Conservation (phyloP, 441 rosid genomes). For the Populus tomentosa region DNA sequence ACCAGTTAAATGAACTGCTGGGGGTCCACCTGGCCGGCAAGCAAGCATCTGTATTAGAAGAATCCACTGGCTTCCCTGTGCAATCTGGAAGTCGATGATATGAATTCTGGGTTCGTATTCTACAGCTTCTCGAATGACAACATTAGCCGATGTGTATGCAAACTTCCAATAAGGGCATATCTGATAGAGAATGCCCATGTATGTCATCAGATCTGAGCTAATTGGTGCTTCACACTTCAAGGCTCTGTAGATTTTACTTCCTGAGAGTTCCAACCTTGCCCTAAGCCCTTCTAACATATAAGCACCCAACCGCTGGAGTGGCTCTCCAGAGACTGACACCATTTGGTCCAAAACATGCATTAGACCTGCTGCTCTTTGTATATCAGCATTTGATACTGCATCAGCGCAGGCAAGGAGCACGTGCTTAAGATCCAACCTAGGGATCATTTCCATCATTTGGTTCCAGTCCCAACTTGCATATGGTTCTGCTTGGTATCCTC, state of each 20-base stretch:
- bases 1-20: constrained; percentile 52
- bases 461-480: constrained; percentile 24
- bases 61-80: constrained; percentile 66
- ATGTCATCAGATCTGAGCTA: constrained; percentile 58
- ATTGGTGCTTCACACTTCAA: constrained; percentile 51
- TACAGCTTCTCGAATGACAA: constrained; percentile 45
- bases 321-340: constrained; percentile 63
- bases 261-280: constrained; percentile 61
- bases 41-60: constrained; percentile 41
- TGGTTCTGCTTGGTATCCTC: constrained; percentile 24
- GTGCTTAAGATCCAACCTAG: constrained; percentile 41
- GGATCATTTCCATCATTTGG: constrained; percentile 35
- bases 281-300: constrained; percentile 68
- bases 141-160: constrained; percentile 54
- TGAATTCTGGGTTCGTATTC: constrained; percentile 48
- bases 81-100: constrained; percentile 71
- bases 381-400: constrained; percentile 37
- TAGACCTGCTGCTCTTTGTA: constrained; percentile 31
- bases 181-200: constrained; percentile 48
- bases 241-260: constrained; percentile 55
- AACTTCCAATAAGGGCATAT: constrained; percentile 70
- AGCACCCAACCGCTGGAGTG: constrained; percentile 56
- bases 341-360: constrained; percentile 52
- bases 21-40: constrained; percentile 47
- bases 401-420: constrained; percentile 48